A percentile compares a stretch with the other conserved stretches of the same genome.
Evolutionary conservation across 2,329 filamentous ascomycete species (phyloP).

Genomic region (Colletotrichum sansevieriae): DNA sequence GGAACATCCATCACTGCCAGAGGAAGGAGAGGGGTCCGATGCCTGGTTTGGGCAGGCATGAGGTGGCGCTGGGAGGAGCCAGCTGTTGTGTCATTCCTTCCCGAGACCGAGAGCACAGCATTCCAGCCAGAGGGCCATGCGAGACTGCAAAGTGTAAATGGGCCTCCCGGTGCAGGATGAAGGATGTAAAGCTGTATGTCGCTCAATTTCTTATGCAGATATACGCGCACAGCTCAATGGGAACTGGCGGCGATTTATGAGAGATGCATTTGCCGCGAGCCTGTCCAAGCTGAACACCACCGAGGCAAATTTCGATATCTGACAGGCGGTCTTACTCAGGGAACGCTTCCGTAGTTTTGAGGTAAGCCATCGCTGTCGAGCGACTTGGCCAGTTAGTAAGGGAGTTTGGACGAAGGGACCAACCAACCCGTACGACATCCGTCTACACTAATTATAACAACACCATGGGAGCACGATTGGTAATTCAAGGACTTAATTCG

Average conservation of each 20-base stretch:
- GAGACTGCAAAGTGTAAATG: slow-evolving; percentile 9
- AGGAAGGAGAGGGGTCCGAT: slow-evolving; percentile 22
- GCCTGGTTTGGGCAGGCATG: slow-evolving; percentile 28
- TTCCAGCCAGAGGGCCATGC: slow-evolving; percentile 21
- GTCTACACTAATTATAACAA: too few species aligned
- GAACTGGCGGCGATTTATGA: slow-evolving; percentile 1
- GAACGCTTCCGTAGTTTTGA: not conserved
- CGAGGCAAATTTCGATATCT: not conserved
- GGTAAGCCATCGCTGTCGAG: not conserved
- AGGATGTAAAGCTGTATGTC: not conserved
- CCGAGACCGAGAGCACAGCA: slow-evolving; percentile 11
- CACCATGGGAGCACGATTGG: too few species aligned
- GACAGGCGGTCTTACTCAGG: slow-evolving; percentile 18
- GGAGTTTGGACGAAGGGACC: slow-evolving; percentile 12
- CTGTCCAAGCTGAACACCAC: not conserved
- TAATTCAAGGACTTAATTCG: slow-evolving; percentile 30
- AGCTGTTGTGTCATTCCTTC: slow-evolving; percentile 35
- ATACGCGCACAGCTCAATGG: not conserved
- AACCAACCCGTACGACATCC: not conserved
- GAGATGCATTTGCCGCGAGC: not conserved
- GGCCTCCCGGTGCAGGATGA: slow-evolving; percentile 7
- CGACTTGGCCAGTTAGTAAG: not conserved
- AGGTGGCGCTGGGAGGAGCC: slow-evolving; percentile 27
- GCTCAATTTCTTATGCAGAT: slow-evolving; percentile 6
- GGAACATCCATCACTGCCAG: slow-evolving; percentile 5